Percentiles rank a stretch among this genome's conserved stretches.
Conservation (phyloP, 768 basidiomycete genomes). For the Naganishia antarctica region DNA sequence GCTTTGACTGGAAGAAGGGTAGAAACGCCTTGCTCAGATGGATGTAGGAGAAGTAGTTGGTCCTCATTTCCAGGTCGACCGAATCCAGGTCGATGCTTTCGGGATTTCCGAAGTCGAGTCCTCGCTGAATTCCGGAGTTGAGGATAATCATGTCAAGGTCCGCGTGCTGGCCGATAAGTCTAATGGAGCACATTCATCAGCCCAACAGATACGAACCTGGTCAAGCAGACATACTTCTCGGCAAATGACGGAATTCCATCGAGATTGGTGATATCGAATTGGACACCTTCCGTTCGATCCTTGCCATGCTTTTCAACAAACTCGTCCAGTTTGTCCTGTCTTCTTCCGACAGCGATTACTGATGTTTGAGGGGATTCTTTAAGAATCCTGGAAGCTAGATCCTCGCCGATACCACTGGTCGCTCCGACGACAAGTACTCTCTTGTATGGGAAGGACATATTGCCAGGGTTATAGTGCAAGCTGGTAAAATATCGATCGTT, state of each 20-base stretch:
- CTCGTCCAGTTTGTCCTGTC: constrained; percentile 26
- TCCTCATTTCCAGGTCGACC: constrained; percentile 22
- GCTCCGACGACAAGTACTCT: constrained; percentile 28
- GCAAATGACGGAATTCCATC: constrained; percentile 21
- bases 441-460: constrained; percentile 52
- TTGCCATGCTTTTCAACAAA: constrained; percentile 23
- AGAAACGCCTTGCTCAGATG: constrained; percentile 23
- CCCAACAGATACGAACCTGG: not conserved
- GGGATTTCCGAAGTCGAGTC: constrained; percentile 25
- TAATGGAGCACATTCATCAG: not conserved
- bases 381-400: constrained; percentile 25
- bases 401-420: constrained; percentile 28
- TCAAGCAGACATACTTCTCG: not conserved
- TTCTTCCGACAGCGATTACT: constrained; percentile 24
- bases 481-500: too few species aligned
- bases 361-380: not conserved
- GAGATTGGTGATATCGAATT: constrained; percentile 23
- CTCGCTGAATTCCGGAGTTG: constrained; percentile 29
- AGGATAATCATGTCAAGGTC: constrained; percentile 27
- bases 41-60: constrained; percentile 28
- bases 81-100: constrained; percentile 24
- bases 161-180: not conserved
- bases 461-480: constrained; percentile 49
- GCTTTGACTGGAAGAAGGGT: constrained; percentile 25
- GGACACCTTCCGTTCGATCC: constrained; percentile 6